Evolutionary conservation across 176 grass and related monocot species (phyloP).

Genomic region (Dactylis glomerata): DNA sequence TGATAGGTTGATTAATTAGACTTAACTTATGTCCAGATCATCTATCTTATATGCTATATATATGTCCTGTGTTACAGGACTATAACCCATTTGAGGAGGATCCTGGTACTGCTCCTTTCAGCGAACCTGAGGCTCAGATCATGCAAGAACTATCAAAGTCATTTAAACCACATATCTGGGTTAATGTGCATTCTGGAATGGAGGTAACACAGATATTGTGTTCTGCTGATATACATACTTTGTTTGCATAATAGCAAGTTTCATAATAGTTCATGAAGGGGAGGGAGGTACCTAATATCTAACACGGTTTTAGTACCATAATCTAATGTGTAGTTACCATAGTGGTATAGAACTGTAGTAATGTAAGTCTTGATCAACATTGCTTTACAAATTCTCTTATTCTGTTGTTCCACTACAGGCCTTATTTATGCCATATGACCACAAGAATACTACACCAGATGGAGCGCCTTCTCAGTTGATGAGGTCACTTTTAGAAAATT

Average conservation of each 20-base stretch:
- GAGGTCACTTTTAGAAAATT: slow-evolving; percentile 71
- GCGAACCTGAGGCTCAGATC: slow-evolving; percentile 93
- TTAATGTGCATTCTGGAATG: slow-evolving; percentile 97
- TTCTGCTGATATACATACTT: slow-evolving; percentile 7
- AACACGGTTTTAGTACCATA: not conserved
- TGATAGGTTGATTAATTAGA: not conserved
- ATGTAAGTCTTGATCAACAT: not conserved
- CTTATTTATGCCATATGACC: slow-evolving; percentile 99
- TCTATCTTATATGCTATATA: not conserved
- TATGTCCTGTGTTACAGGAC: slow-evolving; percentile 59
- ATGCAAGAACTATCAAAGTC: slow-evolving; percentile 79
- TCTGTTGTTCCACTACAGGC: slow-evolving; percentile 48
- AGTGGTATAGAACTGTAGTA: not conserved
- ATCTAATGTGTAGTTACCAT: not conserved
- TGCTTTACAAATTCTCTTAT: not conserved
- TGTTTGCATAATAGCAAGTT: not conserved
- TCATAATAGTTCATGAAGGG: slow-evolving; percentile 1
- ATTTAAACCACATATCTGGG: slow-evolving; percentile 97
- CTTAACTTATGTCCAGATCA: not conserved
- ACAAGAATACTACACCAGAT: slow-evolving; percentile 85
- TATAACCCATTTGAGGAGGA: slow-evolving; percentile 95
- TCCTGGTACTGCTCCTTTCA: slow-evolving; percentile 83
- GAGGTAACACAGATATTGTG: slow-evolving; percentile 54
- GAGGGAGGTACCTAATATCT: not conserved
- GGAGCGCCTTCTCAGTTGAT: slow-evolving; percentile 65